phyloP scores from a whole-genome alignment of 345 rosid species.

The Cochlearia excelsa region DNA sequence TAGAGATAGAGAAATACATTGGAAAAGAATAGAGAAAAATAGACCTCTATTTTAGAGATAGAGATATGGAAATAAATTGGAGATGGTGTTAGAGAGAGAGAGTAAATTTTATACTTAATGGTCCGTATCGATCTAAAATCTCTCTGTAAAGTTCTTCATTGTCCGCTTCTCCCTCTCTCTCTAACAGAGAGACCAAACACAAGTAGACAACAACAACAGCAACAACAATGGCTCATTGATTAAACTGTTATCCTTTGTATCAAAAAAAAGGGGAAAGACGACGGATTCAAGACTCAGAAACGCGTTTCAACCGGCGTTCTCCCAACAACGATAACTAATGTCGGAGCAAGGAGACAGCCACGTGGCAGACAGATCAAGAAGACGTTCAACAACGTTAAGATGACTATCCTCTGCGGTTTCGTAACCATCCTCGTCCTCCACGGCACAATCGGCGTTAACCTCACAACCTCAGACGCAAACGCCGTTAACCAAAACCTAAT shows the following conservation, averaged over 20 bases:
- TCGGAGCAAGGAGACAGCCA: conserved; percentile 35
- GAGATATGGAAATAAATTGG: too few relatives aligned
- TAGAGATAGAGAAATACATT: too few relatives aligned
- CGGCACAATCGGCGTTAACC: conserved; percentile 82
- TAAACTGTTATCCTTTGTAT: not conserved
- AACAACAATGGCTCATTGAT: not conserved
- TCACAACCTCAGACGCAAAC: conserved; percentile 70
- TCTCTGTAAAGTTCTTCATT: not conserved
- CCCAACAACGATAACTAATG: conserved; percentile 49
- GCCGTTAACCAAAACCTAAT: conserved; percentile 68
- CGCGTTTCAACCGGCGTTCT: conserved; percentile 46
- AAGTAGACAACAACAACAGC: conserved; percentile 16
- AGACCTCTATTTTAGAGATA: too few relatives aligned
- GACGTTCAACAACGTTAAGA: conserved; percentile 86
- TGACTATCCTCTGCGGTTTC: conserved; percentile 90
- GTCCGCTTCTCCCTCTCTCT: not conserved
- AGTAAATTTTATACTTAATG: too few relatives aligned
- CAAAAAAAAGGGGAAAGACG: conserved; percentile 49
- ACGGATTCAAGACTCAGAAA: conserved; percentile 52
- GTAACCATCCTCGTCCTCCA: conserved; percentile 92
- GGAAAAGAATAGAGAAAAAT: too few relatives aligned
- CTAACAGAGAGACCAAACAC: conserved; percentile 1
- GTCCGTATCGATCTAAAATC: too few relatives aligned
- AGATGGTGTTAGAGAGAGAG: too few relatives aligned
- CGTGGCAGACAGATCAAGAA: conserved; percentile 85